phyloP scores from a whole-genome alignment of 2,329 filamentous ascomycete genomes.

The Nemania bipapillata region DNA sequence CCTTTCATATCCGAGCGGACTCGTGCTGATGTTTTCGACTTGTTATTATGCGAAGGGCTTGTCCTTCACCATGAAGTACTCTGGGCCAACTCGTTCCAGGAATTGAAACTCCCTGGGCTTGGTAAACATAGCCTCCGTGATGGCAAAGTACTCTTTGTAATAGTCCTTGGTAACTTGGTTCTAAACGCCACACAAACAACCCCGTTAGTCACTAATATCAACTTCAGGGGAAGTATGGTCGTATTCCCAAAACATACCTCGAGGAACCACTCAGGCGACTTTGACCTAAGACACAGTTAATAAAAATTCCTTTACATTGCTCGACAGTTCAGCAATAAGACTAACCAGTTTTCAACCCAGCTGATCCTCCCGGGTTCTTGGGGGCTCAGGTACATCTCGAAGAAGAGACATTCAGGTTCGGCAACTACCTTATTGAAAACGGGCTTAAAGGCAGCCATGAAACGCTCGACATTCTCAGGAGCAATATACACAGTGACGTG shows the following conservation, averaged over 20 bases:
- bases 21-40: not conserved
- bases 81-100: slow-evolving; percentile 43
- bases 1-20: not conserved
- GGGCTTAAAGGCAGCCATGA: slow-evolving; percentile 51
- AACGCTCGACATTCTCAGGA: slow-evolving; percentile 44
- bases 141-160: slow-evolving; percentile 55
- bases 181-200: slow-evolving; percentile 33
- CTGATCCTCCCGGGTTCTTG: slow-evolving; percentile 54
- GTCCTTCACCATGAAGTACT: slow-evolving; percentile 45
- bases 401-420: slow-evolving; percentile 59
- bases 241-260: slow-evolving; percentile 28
- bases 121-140: slow-evolving; percentile 55
- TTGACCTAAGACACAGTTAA: slow-evolving; percentile 33
- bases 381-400: slow-evolving; percentile 55
- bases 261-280: slow-evolving; percentile 49
- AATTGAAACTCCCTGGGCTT: slow-evolving; percentile 54
- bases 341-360: slow-evolving; percentile 57
- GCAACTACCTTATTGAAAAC: slow-evolving; percentile 55
- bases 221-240: not conserved
- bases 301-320: not conserved
- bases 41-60: slow-evolving; percentile 27
- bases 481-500: slow-evolving; percentile 47
- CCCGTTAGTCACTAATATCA: slow-evolving; percentile 13
- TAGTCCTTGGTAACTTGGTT: slow-evolving; percentile 56
- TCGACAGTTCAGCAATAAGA: not conserved